Percentiles rank a stretch among this genome's conserved stretches.
These are phyloP conservation scores for Vaccinium vitisidaea DNA, from an alignment of 148 eudicot genomes.

Conservation along the genomic window DNA sequence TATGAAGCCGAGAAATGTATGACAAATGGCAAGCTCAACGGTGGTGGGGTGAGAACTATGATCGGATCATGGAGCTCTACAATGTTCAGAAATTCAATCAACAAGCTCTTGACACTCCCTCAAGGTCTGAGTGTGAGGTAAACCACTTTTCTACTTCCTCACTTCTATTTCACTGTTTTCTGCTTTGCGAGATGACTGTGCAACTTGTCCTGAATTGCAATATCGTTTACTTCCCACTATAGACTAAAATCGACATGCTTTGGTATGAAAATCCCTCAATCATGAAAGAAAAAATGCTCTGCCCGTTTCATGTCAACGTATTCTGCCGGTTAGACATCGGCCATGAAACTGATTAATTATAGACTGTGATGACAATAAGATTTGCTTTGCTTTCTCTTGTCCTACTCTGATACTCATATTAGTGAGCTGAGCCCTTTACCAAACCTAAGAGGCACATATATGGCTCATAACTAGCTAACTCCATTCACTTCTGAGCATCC, in stretches of 20 bases:
- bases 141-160: not conserved
- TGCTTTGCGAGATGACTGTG: not conserved
- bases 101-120: slow-evolving; percentile 88
- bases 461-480: not conserved
- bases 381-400: not conserved
- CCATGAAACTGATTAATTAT: no score
- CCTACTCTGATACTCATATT: not conserved
- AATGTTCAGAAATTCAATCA: slow-evolving; percentile 95
- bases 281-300: not conserved
- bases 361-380: not conserved
- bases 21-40: slow-evolving; percentile 99
- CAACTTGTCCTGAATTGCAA: not conserved
- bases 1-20: slow-evolving; percentile 89
- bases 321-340: no score
- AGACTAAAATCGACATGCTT: not conserved
- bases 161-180: not conserved
- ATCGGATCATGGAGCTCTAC: slow-evolving; percentile 95
- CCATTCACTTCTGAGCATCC: not conserved
- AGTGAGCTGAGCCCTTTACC: not conserved
- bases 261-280: not conserved
- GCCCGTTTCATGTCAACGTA: no score
- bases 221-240: no score
- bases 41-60: slow-evolving; percentile 99
- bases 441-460: not conserved
- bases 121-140: slow-evolving; percentile 95